A percentile compares a stretch with the other conserved stretches of the same genome.
Evolutionary conservation across 768 basidiomycete genomes (phyloP).

Genomic region (Pleurotus eryngii): DNA sequence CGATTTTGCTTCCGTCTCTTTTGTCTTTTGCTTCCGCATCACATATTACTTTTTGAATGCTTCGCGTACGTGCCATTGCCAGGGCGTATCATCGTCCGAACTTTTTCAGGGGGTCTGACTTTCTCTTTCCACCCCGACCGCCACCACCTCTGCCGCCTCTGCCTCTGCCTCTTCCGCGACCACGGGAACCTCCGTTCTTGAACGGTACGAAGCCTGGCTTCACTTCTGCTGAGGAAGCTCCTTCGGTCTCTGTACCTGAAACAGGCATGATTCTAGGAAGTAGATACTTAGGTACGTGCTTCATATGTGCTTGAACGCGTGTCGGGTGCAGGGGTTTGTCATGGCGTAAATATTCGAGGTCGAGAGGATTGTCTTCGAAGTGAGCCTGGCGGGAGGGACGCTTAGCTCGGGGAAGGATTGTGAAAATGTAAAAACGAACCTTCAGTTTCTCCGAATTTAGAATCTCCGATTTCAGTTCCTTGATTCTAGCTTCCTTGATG

Average conservation of each 20-base stretch:
- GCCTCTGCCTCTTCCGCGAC: constrained; percentile 54
- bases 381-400: constrained; percentile 64
- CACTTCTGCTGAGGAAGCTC: constrained; percentile 13
- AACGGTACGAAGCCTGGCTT: constrained; percentile 70
- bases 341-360: constrained; percentile 88
- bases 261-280: constrained; percentile 78
- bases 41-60: not conserved
- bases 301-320: constrained; percentile 90
- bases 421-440: constrained; percentile 40
- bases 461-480: constrained; percentile 91
- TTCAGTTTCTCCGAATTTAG: constrained; percentile 96
- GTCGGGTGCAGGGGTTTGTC: constrained; percentile 93
- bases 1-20: no score
- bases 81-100: constrained; percentile 36
- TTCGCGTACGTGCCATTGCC: not conserved
- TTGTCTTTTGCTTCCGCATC: no score
- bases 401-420: constrained; percentile 1
- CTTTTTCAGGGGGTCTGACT: constrained; percentile 80
- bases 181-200: constrained; percentile 50
- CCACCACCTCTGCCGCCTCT: constrained; percentile 42
- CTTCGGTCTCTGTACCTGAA: constrained; percentile 30
- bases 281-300: constrained; percentile 91
- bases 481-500: constrained; percentile 87
- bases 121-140: constrained; percentile 58
- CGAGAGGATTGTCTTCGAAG: constrained; percentile 95